Evolutionary conservation across 2,329 filamentous ascomycete species (phyloP), one percentile per base, ranked within the genome.

Genomic region (Trichophyton mentagrophytes): DNA sequence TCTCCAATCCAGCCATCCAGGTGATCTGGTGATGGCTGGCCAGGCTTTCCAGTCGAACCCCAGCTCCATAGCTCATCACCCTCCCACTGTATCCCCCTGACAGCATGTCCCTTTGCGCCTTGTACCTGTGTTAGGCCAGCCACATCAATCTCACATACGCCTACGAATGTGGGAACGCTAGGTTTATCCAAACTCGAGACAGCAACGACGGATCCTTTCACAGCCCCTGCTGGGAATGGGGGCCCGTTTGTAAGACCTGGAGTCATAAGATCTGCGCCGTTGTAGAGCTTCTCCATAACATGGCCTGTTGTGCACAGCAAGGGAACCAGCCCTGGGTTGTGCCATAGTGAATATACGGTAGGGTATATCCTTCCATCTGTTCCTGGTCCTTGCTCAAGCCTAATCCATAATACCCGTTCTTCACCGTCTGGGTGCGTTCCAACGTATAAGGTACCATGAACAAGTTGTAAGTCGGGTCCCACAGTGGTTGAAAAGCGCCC

Each of bases 41-140:
- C 84, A 17, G 79, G 76, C 62, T 76, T 79, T 3, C 78, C 81
- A 30, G 74, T 75, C 36, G 78, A 75, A 66, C 79, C 84, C 81
- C 82, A 86, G 3, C 76, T 76, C 83, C 84, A 87, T n/a, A 86
- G 68, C 72, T 88, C 85, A 72, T 88, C 85, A 1, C 85, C 84
- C 63, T 79, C 78, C 85, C 85, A 87, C 67, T 87, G 85, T 57
- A 87, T 73, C 3, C 81, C 84, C 64, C 82, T 78, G 8, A 87
- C 83, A 1, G 85, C 85, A 72, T 83, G 81, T 0, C 85, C 85
- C 67, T 83, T 85, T 13, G 77, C 75, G 0, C 85, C 84, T 67
- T 81, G 80, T 4, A 85, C 82, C 57, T 77, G 74, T 1, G 69
- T 71, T 58, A 86, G 68, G 1, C 73, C 75, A 53, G 79, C 79